These are phyloP conservation scores for Aureobasidium pullulans DNA, from an alignment of 2,329 filamentous ascomycete genomes.

Conservation along the genomic window DNA sequence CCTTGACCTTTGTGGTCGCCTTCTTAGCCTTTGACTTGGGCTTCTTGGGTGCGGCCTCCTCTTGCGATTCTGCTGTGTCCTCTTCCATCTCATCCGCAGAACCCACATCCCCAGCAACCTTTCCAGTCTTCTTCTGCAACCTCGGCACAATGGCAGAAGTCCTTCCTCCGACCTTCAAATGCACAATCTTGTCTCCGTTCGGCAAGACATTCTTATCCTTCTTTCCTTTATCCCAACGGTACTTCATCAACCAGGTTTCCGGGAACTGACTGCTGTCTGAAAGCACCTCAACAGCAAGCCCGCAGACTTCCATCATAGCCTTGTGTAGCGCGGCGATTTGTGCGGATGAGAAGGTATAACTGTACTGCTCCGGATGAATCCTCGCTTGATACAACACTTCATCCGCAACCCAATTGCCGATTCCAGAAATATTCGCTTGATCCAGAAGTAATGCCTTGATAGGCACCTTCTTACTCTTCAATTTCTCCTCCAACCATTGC, in stretches of 20 bases:
- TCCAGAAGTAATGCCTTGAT: conserved; percentile 85
- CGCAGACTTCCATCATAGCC: conserved; percentile 70
- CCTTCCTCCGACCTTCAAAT: conserved; percentile 81
- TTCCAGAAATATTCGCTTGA: conserved; percentile 80
- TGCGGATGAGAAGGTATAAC: conserved; percentile 65
- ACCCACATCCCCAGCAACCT: conserved; percentile 45
- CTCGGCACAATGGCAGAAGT: conserved; percentile 84
- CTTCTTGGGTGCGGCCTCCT: conserved; percentile 4
- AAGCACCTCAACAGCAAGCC: conserved; percentile 67
- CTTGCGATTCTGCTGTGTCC: background rate
- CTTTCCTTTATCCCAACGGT: conserved; percentile 74
- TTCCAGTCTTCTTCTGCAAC: conserved; percentile 73
- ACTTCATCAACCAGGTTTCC: conserved; percentile 58
- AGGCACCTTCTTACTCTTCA: conserved; percentile 71
- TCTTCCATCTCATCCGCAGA: conserved; percentile 6
- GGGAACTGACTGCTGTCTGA: conserved; percentile 82
- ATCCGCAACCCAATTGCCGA: conserved; percentile 97
- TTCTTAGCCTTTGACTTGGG: background rate
- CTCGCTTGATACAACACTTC: conserved; percentile 85
- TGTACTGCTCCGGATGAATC: conserved; percentile 89
- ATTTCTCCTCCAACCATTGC: conserved; percentile 63
- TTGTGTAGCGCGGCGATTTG: conserved; percentile 67
- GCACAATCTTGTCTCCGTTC: conserved; percentile 76
- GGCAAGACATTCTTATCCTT: conserved; percentile 64
- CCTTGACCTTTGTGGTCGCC: background rate